Conservation (phyloP, 176 grass and related monocot species). For the Aechmea fasciata region DNA sequence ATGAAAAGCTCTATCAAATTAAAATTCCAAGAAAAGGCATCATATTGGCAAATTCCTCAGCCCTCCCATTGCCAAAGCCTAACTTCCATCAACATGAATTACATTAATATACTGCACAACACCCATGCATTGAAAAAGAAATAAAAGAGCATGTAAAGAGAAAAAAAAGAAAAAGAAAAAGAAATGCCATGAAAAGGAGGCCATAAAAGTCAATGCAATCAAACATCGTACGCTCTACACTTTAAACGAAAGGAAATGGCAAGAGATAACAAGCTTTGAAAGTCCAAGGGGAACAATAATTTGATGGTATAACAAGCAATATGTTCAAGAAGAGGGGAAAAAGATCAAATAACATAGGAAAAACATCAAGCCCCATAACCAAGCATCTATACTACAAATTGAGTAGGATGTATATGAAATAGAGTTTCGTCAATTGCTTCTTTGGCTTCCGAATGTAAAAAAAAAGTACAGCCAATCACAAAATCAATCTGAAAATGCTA, state of each 20-base stretch:
- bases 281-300: too few species aligned
- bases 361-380: background rate
- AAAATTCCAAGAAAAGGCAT: background rate
- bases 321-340: too few species aligned
- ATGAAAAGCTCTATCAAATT: background rate
- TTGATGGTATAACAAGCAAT: too few species aligned
- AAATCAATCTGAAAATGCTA: background rate
- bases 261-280: too few species aligned
- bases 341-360: background rate
- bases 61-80: background rate
- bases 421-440: too few species aligned
- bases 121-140: background rate
- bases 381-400: background rate
- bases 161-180: too few species aligned
- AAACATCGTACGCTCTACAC: too few species aligned
- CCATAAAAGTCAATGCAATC: too few species aligned
- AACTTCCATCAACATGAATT: background rate
- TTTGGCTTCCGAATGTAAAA: background rate
- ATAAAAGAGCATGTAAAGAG: background rate
- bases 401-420: background rate
- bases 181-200: too few species aligned
- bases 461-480: background rate
- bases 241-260: too few species aligned
- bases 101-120: background rate
- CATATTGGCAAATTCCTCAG: background rate